Base-by-base conservation (phyloP, 139 green algal species). In the Eudorina sp. region DNA sequence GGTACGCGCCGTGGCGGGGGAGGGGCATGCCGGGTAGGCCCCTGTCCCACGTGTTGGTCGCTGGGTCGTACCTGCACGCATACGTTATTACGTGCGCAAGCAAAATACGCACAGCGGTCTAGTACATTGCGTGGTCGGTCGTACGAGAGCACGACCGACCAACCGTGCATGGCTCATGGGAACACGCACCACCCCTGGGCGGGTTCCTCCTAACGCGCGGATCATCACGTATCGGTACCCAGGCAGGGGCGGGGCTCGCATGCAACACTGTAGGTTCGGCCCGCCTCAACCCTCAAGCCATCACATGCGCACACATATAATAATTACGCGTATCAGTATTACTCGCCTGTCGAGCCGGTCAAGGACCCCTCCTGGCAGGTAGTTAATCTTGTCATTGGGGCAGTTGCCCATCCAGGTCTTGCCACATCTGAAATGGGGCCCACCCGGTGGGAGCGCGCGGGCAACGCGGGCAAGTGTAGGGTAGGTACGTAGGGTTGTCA, bases 51-150 rank as follows among this genome's bases (percentile, higher is more conserved):
- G 0, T 81, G 73, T 81, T 31, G 46, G 27, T 62, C 4, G 3
- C 9, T 16, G 73, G 73, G 46, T 81, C 25, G 46, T 81, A 81
- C 45, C 73, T 81, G 38, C 70, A 48, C 9, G 31, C 68, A 29
- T 43, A 45, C 31, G 31, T 74, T 29, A n/a, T 68, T 34, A 29
- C 21, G 55, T 68, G n/a, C 55, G 55, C 48, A 9, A 55, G 13
- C 48, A 9, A 55, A 55, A 9, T 21, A 21, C 48, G n/a, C n/a
- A n/a, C n/a, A n/a, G n/a, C n/a, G n/a, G n/a, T n/a, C n/a, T n/a
- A n/a, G n/a, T n/a, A n/a, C n/a, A n/a, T n/a, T n/a, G n/a, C n/a
- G n/a, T n/a, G n/a, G n/a, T n/a, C n/a, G n/a, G n/a, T n/a, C n/a
- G n/a, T n/a, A n/a, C n/a, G n/a, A n/a, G n/a, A n/a, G n/a, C n/a